Evolutionary conservation across 345 rosid genomes (phyloP).

Genomic region (Arabis hirsuta): DNA sequence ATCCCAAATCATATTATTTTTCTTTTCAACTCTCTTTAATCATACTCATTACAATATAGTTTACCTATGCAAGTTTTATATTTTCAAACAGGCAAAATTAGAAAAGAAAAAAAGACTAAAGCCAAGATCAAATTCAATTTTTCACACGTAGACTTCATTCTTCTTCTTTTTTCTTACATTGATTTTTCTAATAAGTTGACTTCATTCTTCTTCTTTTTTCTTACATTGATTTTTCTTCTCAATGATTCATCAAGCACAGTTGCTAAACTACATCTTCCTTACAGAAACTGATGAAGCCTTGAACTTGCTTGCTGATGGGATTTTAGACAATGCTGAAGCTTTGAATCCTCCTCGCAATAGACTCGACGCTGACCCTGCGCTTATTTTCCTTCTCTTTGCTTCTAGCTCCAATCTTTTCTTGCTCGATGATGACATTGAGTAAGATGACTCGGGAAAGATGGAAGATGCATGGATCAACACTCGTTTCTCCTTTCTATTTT

Average conservation of each 20-base stretch:
- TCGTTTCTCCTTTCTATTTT: constrained; percentile 76
- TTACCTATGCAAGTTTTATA: background rate
- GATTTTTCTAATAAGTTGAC: constrained; percentile 2
- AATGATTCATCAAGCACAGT: constrained; percentile 1
- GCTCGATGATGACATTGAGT: constrained; percentile 45
- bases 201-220: background rate
- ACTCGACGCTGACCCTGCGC: constrained; percentile 66
- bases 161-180: background rate
- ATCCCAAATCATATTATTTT: background rate
- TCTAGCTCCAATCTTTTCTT: constrained; percentile 68
- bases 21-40: background rate
- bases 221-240: background rate
- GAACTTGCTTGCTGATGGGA: constrained; percentile 39
- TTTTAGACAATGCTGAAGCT: constrained; percentile 67
- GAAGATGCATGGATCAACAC: constrained; percentile 73
- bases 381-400: constrained; percentile 80
- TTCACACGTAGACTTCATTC: background rate
- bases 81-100: background rate
- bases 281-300: constrained; percentile 41
- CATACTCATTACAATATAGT: background rate
- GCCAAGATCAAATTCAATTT: background rate
- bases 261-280: constrained; percentile 45
- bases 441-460: constrained; percentile 64
- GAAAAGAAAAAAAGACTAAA: background rate
- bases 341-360: constrained; percentile 67